Evolutionary conservation across 192 early-diverging fungal species (phyloP), one percentile per base, ranked within the genome.

Genomic region (Mortierella antarctica): DNA sequence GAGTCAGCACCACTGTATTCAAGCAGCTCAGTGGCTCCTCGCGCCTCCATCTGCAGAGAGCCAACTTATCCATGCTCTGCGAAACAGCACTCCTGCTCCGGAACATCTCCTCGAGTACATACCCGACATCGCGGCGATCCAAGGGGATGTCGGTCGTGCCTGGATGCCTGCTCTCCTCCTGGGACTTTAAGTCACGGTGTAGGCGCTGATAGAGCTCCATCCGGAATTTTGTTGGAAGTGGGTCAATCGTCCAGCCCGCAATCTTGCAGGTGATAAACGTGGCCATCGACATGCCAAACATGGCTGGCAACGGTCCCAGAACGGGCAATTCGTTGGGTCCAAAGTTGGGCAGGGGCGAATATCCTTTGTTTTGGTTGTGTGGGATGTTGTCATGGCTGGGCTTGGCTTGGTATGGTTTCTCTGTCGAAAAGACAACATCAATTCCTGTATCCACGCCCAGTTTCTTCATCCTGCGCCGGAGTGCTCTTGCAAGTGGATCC

Each of bases 211-310:
- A 96, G 11, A 93, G 83, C 44, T 89, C 89, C 42, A 93, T 89
- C 31, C 96, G 92, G 57, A 87, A 83, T 66, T 95, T 95, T 78
- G 91, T 82, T 4, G 92, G 80, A 31, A 95, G 76, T 10, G 94
- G 94, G 51, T 94, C 90, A 7, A 88, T 87, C 12, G 86, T 85
- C 77, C 89, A 92, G n/a, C 82, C 83, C 6, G 88, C 88, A 56
- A 94, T 82, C 68, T 83, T 85, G 18, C 89, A 88, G 58, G 96
- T 87, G 11, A 96, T 93, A 79, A 95, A 92, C 0, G 95, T 93
- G 11, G 94, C 97, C 86, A 98, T 93, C 9, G 93, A 88, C 75
- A 93, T 94, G 48, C 97, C 98, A 86, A 99, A 99, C 71, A 98
- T 91, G 17, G 95, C 95, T 0, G 98, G 98, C 55, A 99, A 83